Base-by-base conservation (phyloP, 805 yeast species). In the Cyberlindnera euphorbiiphila region DNA sequence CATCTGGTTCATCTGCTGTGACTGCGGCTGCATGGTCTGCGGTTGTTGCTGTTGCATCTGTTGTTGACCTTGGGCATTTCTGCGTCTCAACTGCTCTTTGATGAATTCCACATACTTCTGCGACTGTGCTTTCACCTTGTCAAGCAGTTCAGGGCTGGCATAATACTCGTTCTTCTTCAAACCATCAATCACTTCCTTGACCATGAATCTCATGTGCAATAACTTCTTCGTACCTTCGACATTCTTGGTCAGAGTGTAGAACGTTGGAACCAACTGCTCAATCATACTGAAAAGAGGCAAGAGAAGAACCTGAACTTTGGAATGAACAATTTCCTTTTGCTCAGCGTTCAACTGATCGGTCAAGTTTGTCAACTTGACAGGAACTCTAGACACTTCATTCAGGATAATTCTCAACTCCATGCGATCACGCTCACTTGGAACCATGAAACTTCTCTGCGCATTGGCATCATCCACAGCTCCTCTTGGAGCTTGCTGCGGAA, bases 181-280 rank as follows among this genome's bases (percentile, higher is more conserved):
- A 31, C 74, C 78, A 35, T 85, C 93, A 48, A 81, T 62, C 43
- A 86, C 83, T 54, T 81, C 83, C 52, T 78, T 81, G 29, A 85
- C 78, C 81, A 86, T 81, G 43, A 78, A 72, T 60, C 86, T 80
- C 69, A 85, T 76, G 55, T 84, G 89, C 42, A 88, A 70, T 42
- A 88, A 72, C 48, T 85, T 74, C 51, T 76, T 78, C 2, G 95
- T 82, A 9, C 85, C 89, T 34, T 79, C 85, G 33, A 70, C 72
- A 57, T 83, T 84, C 50, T 81, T 78, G 1, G 95, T 83, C 43
- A 85, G 67, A 41, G 82, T 72, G 54, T 75, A 87, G 51, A 85
- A 85, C 53, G 84, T 79, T 25, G 94, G 87, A 27, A 85, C 76
- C 29, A 87, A 68, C 43, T 81, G 81, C 54, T 86, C 94, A 13